Conservation (phyloP, 192 early-diverging fungal species). For the Glomus cerebriforme region DNA sequence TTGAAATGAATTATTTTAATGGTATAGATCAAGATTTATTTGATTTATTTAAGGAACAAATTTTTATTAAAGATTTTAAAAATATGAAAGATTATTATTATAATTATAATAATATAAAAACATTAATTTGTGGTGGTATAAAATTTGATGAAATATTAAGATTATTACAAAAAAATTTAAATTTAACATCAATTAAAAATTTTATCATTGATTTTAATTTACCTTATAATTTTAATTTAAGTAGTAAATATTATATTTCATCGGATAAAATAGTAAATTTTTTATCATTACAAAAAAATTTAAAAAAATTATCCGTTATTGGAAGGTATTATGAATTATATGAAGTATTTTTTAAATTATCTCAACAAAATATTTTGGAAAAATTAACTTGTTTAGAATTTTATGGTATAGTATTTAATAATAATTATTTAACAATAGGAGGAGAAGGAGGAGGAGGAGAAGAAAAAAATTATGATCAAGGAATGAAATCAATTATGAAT, state of each 20-base stretch:
- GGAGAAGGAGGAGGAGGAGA: too few relatives aligned
- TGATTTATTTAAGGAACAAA: not conserved
- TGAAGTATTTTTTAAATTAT: not conserved
- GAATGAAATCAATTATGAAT: not conserved
- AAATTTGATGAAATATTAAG: not conserved
- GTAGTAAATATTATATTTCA: not conserved
- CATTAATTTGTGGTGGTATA: not conserved
- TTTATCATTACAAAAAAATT: not conserved
- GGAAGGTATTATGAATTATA: not conserved
- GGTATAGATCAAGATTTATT: not conserved
- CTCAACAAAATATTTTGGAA: not conserved
- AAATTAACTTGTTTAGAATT: not conserved
- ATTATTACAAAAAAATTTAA: not conserved
- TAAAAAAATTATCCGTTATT: not conserved
- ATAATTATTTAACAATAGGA: not conserved
- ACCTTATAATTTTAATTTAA: not conserved
- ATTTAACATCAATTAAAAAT: not conserved
- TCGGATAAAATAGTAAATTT: not conserved
- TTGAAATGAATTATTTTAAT: not conserved
- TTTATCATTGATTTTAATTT: not conserved
- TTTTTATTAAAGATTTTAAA: not conserved
- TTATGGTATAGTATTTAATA: not conserved
- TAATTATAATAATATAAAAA: not conserved
- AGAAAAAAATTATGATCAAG: not conserved
- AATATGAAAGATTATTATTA: not conserved